phyloP scores from a whole-genome alignment of 2,329 filamentous ascomycete species.

The Pseudocercospora crystallina region DNA sequence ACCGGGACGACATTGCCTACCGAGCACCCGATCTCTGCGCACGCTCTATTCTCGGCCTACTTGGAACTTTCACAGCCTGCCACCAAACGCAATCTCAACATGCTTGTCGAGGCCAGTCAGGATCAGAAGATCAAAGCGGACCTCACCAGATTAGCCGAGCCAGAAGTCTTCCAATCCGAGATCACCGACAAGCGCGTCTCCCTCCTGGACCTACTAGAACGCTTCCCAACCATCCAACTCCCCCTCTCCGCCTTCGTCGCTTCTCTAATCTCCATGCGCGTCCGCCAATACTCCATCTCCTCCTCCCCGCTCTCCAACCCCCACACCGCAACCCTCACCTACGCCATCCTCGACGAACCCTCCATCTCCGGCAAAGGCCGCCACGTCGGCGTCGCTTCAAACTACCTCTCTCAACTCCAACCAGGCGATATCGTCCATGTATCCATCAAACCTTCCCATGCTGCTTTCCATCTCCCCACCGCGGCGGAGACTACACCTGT shows the following conservation, averaged over 20 bases:
- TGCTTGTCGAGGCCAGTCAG: constrained; percentile 50
- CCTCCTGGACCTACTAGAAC: constrained; percentile 68
- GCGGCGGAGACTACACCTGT: constrained; percentile 42
- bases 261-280: constrained; percentile 73
- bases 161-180: constrained; percentile 36
- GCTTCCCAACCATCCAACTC: constrained; percentile 59
- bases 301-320: constrained; percentile 34
- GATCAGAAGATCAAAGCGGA: constrained; percentile 52
- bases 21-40: constrained; percentile 59
- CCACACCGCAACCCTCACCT: constrained; percentile 56
- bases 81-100: constrained; percentile 61
- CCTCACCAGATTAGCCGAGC: constrained; percentile 47
- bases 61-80: constrained; percentile 72
- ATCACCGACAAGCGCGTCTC: constrained; percentile 49
- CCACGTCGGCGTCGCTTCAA: constrained; percentile 45
- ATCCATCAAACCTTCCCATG: constrained; percentile 41
- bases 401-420: constrained; percentile 42
- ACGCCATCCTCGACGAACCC: constrained; percentile 51
- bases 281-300: constrained; percentile 37
- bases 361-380: constrained; percentile 30
- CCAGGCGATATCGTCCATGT: constrained; percentile 46
- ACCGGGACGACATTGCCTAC: constrained; percentile 68
- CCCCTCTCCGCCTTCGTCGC: constrained; percentile 67
- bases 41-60: constrained; percentile 66
- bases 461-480: constrained; percentile 46